Conservation (phyloP, 2,329 filamentous ascomycete genomes). For the Fusarium musae region DNA sequence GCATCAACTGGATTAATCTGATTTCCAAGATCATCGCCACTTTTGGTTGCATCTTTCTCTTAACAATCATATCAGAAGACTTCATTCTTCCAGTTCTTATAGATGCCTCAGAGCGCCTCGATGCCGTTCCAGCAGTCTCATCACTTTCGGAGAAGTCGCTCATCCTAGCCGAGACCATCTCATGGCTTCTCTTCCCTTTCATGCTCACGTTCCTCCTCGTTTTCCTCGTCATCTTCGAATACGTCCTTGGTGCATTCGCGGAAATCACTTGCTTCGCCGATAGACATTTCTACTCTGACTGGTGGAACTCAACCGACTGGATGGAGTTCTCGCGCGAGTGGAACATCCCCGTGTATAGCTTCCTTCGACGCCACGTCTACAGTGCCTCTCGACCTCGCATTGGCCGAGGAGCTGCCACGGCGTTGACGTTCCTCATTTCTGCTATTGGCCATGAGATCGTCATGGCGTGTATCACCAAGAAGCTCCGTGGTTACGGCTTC, state of each 20-base stretch:
- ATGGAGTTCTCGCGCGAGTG: slow-evolving; percentile 96
- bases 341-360: slow-evolving; percentile 98
- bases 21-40: slow-evolving; percentile 87
- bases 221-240: slow-evolving; percentile 98
- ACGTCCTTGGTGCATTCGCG: slow-evolving; percentile 91
- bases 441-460: slow-evolving; percentile 93
- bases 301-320: slow-evolving; percentile 86
- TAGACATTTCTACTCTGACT: slow-evolving; percentile 88
- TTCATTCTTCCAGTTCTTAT: slow-evolving; percentile 92
- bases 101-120: slow-evolving; percentile 70
- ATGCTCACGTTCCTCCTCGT: slow-evolving; percentile 96
- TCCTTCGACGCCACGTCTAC: slow-evolving; percentile 94
- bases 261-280: slow-evolving; percentile 95
- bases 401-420: slow-evolving; percentile 80
- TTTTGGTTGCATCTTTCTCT: slow-evolving; percentile 95
- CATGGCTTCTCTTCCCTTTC: slow-evolving; percentile 92
- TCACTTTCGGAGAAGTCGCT: slow-evolving; percentile 74
- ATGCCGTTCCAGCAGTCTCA: slow-evolving; percentile 50
- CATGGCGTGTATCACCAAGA: slow-evolving; percentile 98
- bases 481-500: slow-evolving; percentile 93
- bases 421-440: slow-evolving; percentile 91
- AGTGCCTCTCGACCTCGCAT: slow-evolving; percentile 81
- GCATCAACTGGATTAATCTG: slow-evolving; percentile 83
- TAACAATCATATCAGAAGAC: slow-evolving; percentile 91
- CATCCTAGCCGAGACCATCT: slow-evolving; percentile 89